Percentiles rank a stretch among this genome's conserved stretches.
Evolutionary conservation across 225 moss, liverwort and hornwort genomes (phyloP).

Genomic region (Thuidium tamariscinum): DNA sequence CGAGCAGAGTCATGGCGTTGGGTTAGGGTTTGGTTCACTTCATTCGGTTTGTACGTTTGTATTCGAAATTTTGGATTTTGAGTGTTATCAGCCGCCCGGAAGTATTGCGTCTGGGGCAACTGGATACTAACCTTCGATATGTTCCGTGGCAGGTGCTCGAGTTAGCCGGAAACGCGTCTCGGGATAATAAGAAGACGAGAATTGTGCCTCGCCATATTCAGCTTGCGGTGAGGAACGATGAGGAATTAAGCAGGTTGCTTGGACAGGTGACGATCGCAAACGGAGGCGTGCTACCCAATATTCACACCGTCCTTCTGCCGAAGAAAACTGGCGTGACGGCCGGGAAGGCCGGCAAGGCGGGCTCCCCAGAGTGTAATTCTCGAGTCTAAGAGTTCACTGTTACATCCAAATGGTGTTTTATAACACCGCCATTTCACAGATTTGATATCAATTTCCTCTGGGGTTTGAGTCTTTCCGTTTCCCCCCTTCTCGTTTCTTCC

Average conservation of each 20-base stretch:
- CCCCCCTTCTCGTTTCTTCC: background rate
- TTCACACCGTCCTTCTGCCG: conserved; percentile 11
- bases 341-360: conserved; percentile 15
- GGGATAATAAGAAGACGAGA: conserved; percentile 37
- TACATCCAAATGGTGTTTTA: conserved; percentile 21
- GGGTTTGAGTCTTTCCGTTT: background rate
- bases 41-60: accelerated
- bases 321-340: conserved; percentile 10
- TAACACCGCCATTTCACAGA: conserved; percentile 19
- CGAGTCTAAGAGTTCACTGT: too few relatives aligned
- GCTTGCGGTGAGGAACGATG: conserved; percentile 40
- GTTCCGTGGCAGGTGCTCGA: conserved; percentile 14
- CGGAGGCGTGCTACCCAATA: conserved; percentile 36
- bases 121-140: accelerated
- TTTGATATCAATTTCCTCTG: background rate
- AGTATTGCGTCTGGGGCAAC: background rate
- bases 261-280: conserved; percentile 40
- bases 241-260: conserved; percentile 29
- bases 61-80: too few relatives aligned
- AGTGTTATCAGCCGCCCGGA: accelerated
- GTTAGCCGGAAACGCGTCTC: conserved; percentile 38
- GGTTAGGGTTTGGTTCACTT: background rate
- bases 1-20: background rate
- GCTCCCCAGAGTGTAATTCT: conserved; percentile 8
- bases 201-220: conserved; percentile 48